Evolutionary conservation across 2,329 filamentous ascomycete species (phyloP).

Genomic region (Colletotrichum eremochloae): DNA sequence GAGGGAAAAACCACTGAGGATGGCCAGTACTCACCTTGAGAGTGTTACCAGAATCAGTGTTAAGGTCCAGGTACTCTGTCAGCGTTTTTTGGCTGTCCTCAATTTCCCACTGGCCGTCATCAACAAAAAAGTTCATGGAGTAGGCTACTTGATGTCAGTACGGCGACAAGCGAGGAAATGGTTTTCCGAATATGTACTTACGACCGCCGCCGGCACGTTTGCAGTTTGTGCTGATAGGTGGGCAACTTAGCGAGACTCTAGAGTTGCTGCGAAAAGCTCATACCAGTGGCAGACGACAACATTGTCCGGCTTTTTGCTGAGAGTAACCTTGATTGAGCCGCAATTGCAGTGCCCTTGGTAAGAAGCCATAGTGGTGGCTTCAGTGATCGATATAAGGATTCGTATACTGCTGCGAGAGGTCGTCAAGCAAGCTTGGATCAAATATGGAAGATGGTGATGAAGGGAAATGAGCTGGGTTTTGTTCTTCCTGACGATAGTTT

Average conservation of each 20-base stretch:
- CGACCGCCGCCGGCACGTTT: slow-evolving; percentile 36
- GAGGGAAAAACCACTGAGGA: too few relatives aligned
- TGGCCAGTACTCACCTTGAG: slow-evolving; percentile 18
- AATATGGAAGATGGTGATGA: background rate
- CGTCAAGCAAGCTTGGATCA: background rate
- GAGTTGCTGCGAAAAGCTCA: background rate
- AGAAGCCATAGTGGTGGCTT: slow-evolving; percentile 1
- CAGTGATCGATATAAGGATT: background rate
- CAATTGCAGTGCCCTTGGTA: slow-evolving; percentile 37
- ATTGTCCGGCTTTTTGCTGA: slow-evolving; percentile 26
- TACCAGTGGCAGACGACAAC: slow-evolving; percentile 35
- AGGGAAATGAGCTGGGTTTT: background rate
- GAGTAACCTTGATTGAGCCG: slow-evolving; percentile 22
- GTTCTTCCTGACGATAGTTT: too few relatives aligned
- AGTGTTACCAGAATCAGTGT: slow-evolving; percentile 32
- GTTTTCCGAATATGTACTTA: background rate
- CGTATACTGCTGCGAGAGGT: background rate
- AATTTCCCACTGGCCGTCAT: slow-evolving; percentile 21
- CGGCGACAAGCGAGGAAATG: background rate
- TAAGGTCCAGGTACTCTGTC: slow-evolving; percentile 26
- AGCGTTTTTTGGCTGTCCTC: slow-evolving; percentile 21
- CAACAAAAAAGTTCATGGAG: slow-evolving; percentile 30
- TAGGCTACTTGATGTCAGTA: slow-evolving; percentile 8
- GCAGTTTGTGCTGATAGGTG: slow-evolving; percentile 25
- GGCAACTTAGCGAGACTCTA: background rate